phyloP scores from a whole-genome alignment of 441 rosid species.

The Syzygium syzygioides region DNA sequence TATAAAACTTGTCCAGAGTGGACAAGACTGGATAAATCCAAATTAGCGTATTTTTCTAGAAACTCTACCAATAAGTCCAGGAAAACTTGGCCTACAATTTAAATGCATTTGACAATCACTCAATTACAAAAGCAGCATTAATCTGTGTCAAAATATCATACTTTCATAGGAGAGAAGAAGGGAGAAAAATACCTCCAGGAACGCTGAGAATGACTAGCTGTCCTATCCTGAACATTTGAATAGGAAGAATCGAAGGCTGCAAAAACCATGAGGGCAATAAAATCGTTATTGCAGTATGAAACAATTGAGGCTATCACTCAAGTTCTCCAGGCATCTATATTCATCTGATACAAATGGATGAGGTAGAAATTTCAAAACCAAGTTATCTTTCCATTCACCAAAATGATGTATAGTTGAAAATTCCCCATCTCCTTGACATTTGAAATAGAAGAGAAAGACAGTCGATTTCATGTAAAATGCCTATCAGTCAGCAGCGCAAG shows the following conservation, averaged over 20 bases:
- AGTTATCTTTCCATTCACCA: background rate
- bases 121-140: background rate
- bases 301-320: background rate
- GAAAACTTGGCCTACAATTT: background rate
- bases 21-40: background rate
- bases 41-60: background rate
- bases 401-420: background rate
- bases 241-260: slow-evolving; percentile 94
- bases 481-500: background rate
- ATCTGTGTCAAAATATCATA: background rate
- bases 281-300: background rate
- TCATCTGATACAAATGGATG: background rate
- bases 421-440: background rate
- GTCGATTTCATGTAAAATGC: background rate
- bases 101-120: background rate
- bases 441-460: background rate
- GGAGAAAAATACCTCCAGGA: slow-evolving; percentile 69
- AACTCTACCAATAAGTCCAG: background rate
- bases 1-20: background rate
- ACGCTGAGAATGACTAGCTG: slow-evolving; percentile 84
- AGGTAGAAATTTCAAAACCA: background rate
- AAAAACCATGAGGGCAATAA: slow-evolving; percentile 9
- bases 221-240: slow-evolving; percentile 80
- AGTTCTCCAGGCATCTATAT: background rate
- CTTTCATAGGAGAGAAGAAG: background rate